Evolutionary conservation across 2,329 filamentous ascomycete species (phyloP), one percentile per base, ranked within the genome.

Genomic region (Pseudogymnoascus sp.): DNA sequence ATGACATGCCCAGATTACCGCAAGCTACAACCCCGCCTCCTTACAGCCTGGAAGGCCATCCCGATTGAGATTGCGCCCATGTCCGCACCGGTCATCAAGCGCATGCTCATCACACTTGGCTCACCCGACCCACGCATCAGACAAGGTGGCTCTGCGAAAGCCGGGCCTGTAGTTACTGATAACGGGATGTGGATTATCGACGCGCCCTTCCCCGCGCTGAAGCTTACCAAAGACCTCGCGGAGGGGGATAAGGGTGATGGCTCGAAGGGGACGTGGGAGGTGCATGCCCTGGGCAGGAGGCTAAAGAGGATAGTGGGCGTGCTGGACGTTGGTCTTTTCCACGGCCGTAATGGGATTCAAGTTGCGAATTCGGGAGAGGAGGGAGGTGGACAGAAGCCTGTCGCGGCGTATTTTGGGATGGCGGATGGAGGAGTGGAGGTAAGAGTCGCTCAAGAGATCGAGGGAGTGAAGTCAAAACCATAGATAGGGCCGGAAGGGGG

Each of bases 351-450:
- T 64, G 93, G 93, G 0, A 78, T 84, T 14, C 81, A 95, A 73
- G 83, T 85, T 64, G 83, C 82, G 43, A 78, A 81, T 62, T 78
- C 81, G 63, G 81, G 85, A 66, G 76, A 80, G 70, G 78, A 81
- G 61, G 76, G 85, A 58, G 88, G 89, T 58, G 92, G 90, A 0
- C 91, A 97, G 78, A 96, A 93, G 77, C 94, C 94, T 0, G 83
- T 97, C 11, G 92, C 92, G 29, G 92, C 91, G 23, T 99, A 97
- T 78, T 99, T 97, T 76, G 94, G 94, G 37, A 90, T 94, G 85
- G 83, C 88, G 49, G 89, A 91, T 71, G 90, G 90, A 3, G 80
- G 78, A 10, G 87, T 90, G 12, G 77, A 86, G 69, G 78, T 87
- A 58, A 72, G 79, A 66, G 74, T 72, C 64, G 78, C 78, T 14